Conservation (phyloP, 495 filamentous ascomycete species). For the Immersiella caudata region DNA sequence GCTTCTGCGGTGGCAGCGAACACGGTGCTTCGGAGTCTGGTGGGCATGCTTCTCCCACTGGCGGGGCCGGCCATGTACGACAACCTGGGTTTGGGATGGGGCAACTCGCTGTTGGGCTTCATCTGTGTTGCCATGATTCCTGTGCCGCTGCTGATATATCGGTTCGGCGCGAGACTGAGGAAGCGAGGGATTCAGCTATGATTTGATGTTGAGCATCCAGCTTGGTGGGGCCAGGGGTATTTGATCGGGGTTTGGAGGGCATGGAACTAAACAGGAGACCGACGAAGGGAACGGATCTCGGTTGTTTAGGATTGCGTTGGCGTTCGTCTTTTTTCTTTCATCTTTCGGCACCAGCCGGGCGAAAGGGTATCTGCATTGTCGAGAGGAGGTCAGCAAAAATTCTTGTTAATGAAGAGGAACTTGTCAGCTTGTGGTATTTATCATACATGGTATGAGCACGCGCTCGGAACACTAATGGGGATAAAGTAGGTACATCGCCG, state of each 20-base stretch:
- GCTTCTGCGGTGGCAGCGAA: constrained; percentile 61
- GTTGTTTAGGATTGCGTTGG: too few relatives aligned
- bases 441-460: too few relatives aligned
- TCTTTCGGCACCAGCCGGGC: not conserved
- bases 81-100: constrained; percentile 59
- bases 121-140: constrained; percentile 63
- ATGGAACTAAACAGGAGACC: too few relatives aligned
- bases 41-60: constrained; percentile 61
- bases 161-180: constrained; percentile 65
- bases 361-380: not conserved
- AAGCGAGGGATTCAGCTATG: constrained; percentile 33
- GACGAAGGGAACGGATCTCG: too few relatives aligned
- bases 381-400: not conserved
- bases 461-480: not conserved
- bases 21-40: constrained; percentile 55
- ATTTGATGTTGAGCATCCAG: not conserved
- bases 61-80: constrained; percentile 58
- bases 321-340: not conserved
- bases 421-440: too few relatives aligned
- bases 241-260: too few relatives aligned
- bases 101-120: constrained; percentile 66
- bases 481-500: not conserved
- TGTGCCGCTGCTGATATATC: constrained; percentile 77
- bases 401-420: not conserved
- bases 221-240: too few relatives aligned